Conservation (phyloP, 1,139 yeast species). For the Lodderomyces theae region DNA sequence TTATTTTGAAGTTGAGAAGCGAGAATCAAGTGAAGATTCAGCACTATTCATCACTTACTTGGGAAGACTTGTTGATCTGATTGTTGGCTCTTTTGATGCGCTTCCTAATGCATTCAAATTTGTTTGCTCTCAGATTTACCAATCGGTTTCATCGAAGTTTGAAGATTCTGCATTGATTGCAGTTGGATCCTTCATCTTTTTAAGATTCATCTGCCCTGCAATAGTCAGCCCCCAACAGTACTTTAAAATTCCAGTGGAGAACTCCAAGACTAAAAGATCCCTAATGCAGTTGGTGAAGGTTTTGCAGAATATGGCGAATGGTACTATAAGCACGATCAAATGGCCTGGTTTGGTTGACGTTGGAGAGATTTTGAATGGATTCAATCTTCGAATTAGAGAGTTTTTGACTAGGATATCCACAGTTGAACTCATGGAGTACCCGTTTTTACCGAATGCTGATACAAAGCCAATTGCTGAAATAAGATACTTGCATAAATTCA, state of each 20-base stretch:
- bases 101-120: conserved; percentile 75
- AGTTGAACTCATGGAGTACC: conserved; percentile 20
- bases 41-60: conserved; percentile 57
- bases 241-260: conserved; percentile 46
- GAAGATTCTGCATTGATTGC: conserved; percentile 70
- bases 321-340: conserved; percentile 55
- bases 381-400: conserved; percentile 44
- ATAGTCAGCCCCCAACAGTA: conserved; percentile 82
- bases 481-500: conserved; percentile 60
- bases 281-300: conserved; percentile 81
- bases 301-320: conserved; percentile 86
- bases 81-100: conserved; percentile 51
- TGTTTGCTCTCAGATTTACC: conserved; percentile 70
- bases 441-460: conserved; percentile 23
- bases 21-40: conserved; percentile 32
- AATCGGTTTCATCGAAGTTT: conserved; percentile 60
- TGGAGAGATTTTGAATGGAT: conserved; percentile 39
- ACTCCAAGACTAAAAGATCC: conserved; percentile 59
- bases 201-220: conserved; percentile 87
- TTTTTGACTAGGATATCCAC: conserved; percentile 39
- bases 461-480: conserved; percentile 45
- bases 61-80: conserved; percentile 56
- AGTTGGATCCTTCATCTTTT: conserved; percentile 83
- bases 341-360: conserved; percentile 54
- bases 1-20: conserved; percentile 67